Conservation (phyloP, 441 rosid species). For the Syzygium malaccense region DNA sequence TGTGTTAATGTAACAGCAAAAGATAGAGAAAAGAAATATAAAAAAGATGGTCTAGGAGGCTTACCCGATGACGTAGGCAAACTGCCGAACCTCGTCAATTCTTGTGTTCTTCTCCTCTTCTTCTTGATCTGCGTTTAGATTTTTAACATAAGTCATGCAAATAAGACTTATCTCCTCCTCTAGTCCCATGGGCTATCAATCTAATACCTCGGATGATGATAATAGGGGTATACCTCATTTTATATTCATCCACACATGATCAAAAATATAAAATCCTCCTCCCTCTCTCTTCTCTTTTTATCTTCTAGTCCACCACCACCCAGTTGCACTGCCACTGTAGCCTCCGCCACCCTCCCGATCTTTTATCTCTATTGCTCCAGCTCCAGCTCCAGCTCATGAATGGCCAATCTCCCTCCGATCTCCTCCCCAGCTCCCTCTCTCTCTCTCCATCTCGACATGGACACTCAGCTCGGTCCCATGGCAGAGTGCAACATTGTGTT, state of each 20-base stretch:
- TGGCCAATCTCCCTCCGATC: background rate
- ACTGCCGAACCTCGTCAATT: too few species aligned
- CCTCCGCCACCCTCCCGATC: background rate
- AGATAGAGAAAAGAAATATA: too few species aligned
- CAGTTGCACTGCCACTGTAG: background rate
- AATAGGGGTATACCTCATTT: background rate
- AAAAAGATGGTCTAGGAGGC: too few species aligned
- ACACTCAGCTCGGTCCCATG: background rate
- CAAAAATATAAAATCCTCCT: background rate
- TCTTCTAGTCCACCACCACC: too few species aligned
- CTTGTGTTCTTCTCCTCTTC: too few species aligned
- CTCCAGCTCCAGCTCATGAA: background rate
- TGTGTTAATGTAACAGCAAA: too few species aligned
- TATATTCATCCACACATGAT: background rate
- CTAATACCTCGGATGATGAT: background rate
- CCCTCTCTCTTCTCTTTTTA: background rate
- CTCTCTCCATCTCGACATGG: background rate
- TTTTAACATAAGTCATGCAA: too few species aligned
- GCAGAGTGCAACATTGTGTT: background rate
- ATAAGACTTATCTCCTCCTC: background rate
- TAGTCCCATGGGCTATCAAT: background rate
- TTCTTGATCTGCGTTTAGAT: too few species aligned
- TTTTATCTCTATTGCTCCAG: background rate
- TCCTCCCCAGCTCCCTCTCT: background rate
- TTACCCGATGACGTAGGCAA: too few species aligned